Evolutionary conservation across 1,284 basidiomycete genomes (phyloP).

Genomic region (Limonomyces culmigenus): DNA sequence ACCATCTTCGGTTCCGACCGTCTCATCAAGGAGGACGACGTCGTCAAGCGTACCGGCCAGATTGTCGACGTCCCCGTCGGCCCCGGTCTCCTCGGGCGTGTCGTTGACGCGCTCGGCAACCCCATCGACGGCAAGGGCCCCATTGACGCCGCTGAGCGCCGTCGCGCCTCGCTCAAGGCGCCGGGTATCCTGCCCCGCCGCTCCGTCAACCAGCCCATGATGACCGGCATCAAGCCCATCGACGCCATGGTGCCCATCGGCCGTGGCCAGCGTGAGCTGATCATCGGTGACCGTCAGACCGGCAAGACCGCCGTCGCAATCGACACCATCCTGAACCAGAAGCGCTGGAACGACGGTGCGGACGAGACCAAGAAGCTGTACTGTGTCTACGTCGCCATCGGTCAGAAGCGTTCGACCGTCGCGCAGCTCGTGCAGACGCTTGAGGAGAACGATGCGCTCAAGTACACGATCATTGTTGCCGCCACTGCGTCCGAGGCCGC

Average conservation of each 20-base stretch:
- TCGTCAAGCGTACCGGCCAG: slow-evolving; percentile 98
- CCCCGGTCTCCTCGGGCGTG: slow-evolving; percentile 90
- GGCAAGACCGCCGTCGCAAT: slow-evolving; percentile 98
- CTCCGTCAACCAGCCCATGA: slow-evolving; percentile 99
- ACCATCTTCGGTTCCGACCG: slow-evolving; percentile 99
- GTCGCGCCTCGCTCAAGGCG: slow-evolving; percentile 95
- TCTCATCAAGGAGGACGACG: slow-evolving; percentile 99
- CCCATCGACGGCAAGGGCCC: slow-evolving; percentile 99
- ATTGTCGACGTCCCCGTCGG: slow-evolving; percentile 99
- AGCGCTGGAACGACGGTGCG: slow-evolving; percentile 95
- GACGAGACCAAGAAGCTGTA: slow-evolving; percentile 98
- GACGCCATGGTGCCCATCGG: slow-evolving; percentile 99
- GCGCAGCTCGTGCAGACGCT: slow-evolving; percentile 98
- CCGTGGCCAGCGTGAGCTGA: slow-evolving; percentile 99
- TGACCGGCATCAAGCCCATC: slow-evolving; percentile 99
- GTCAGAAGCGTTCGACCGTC: slow-evolving; percentile 98
- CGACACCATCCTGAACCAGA: slow-evolving; percentile 99
- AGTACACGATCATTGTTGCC: slow-evolving; percentile 98
- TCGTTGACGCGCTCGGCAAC: slow-evolving; percentile 98
- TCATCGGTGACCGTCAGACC: slow-evolving; percentile 99
- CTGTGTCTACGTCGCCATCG: slow-evolving; percentile 98
- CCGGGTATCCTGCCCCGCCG: slow-evolving; percentile 98
- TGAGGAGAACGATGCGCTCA: slow-evolving; percentile 99
- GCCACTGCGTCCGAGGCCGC: slow-evolving; percentile 98
- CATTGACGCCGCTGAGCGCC: slow-evolving; percentile 83